These are phyloP conservation scores for Aspergillus sparsus DNA, from an alignment of 495 filamentous ascomycete species.

Conservation along the genomic window DNA sequence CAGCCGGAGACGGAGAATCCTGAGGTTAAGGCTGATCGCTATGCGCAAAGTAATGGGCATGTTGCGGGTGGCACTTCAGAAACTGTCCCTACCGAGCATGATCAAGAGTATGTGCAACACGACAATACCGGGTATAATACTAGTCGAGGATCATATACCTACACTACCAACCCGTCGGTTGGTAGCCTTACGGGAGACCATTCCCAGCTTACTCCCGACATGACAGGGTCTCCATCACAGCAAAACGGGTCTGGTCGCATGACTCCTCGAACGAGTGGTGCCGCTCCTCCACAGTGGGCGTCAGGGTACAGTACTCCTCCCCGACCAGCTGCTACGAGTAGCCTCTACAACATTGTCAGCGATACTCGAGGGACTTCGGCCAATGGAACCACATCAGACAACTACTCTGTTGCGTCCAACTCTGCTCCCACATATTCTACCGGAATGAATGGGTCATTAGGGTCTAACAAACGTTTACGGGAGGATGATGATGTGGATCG, in stretches of 20 bases:
- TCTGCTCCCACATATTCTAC: conserved; percentile 57
- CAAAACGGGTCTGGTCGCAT: conserved; percentile 83
- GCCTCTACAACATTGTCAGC: conserved; percentile 86
- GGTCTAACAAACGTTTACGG: conserved; percentile 77
- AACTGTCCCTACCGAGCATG: conserved; percentile 70
- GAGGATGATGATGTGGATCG: conserved; percentile 76
- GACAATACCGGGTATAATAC: conserved; percentile 62
- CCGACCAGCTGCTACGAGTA: conserved; percentile 68
- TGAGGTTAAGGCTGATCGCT: conserved; percentile 70
- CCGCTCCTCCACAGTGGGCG: conserved; percentile 70
- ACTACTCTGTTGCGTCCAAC: conserved; percentile 61
- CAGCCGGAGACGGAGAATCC: conserved; percentile 59
- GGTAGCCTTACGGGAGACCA: conserved; percentile 71
- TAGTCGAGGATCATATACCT: conserved; percentile 72
- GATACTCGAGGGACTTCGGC: conserved; percentile 69
- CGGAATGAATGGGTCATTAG: conserved; percentile 65
- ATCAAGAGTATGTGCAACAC: conserved; percentile 79
- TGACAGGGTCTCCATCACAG: conserved; percentile 82
- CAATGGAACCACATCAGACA: conserved; percentile 68
- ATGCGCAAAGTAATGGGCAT: conserved; percentile 57
- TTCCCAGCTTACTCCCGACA: conserved; percentile 78
- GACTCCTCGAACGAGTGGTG: conserved; percentile 74
- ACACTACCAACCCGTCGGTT: conserved; percentile 65
- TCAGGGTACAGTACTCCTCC: conserved; percentile 82
- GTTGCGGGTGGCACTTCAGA: conserved; percentile 61